Conservation (phyloP, 371 early-diverging fungal species). For the Zychaea mexicana region DNA sequence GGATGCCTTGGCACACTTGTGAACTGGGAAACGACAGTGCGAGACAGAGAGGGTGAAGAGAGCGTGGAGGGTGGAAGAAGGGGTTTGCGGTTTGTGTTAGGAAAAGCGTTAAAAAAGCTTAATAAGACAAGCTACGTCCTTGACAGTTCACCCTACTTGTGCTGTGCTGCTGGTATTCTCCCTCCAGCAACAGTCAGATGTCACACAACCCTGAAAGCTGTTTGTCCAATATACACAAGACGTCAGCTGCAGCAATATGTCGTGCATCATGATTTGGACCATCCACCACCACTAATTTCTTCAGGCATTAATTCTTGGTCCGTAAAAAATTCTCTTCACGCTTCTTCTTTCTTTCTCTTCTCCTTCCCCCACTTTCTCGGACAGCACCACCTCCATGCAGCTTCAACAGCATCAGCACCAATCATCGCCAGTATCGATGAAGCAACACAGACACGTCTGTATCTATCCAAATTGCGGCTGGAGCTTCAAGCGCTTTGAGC, state of each 20-base stretch:
- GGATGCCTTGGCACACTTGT: constrained; percentile 8
- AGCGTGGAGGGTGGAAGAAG: background rate
- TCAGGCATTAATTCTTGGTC: constrained; percentile 13
- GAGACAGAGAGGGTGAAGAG: background rate
- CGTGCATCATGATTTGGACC: constrained; percentile 22
- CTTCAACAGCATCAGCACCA: constrained; percentile 7
- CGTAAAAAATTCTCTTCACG: background rate
- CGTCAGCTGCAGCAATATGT: constrained; percentile 14
- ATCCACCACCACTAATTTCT: constrained; percentile 5
- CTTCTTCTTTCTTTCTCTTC: constrained; percentile 9
- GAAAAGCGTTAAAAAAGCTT: constrained; percentile 10
- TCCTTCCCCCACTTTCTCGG: constrained; percentile 7
- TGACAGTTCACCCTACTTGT: background rate
- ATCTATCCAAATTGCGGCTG: constrained; percentile 47
- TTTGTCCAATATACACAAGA: background rate
- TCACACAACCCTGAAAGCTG: constrained; percentile 7
- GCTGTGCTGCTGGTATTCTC: too few relatives aligned
- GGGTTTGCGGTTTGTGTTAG: too few relatives aligned
- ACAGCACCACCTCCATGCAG: background rate
- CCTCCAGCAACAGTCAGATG: background rate
- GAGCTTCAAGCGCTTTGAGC: constrained; percentile 75
- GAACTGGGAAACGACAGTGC: background rate
- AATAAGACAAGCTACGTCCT: background rate
- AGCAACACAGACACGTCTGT: constrained; percentile 37
- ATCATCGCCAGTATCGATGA: background rate